phyloP scores from a whole-genome alignment of 345 rosid species.

The Trapa bicornis region DNA sequence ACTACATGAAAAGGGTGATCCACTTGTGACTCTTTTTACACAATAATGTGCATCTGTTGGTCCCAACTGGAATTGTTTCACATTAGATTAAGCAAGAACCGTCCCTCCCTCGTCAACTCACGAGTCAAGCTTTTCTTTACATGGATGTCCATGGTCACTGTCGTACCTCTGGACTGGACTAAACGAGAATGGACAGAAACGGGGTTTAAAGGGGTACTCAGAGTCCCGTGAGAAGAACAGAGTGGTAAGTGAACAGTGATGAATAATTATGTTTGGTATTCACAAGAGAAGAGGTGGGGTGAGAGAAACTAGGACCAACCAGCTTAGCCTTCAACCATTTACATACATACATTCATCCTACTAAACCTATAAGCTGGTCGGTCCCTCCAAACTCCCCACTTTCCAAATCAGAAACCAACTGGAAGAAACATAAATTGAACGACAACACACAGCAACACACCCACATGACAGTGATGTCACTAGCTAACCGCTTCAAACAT shows the following conservation, averaged over 20 bases:
- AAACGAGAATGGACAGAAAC: not conserved
- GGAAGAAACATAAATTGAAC: not conserved
- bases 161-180: not conserved
- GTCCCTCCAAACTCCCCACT: slow-evolving; percentile 10
- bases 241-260: not conserved
- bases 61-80: not conserved
- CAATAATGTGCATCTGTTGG: not conserved
- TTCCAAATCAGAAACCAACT: not conserved
- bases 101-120: not conserved
- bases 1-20: not conserved
- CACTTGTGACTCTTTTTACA: not conserved
- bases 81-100: not conserved
- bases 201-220: not conserved
- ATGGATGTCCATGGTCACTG: not conserved
- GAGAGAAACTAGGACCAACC: slow-evolving; percentile 15
- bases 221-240: not conserved
- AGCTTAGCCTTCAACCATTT: slow-evolving; percentile 43
- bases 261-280: not conserved
- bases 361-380: slow-evolving; percentile 45
- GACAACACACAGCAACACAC: not conserved
- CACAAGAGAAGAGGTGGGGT: not conserved
- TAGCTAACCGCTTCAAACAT: not conserved
- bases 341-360: slow-evolving; percentile 11
- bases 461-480: slow-evolving; percentile 5
- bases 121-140: not conserved